Percentiles rank a stretch among this genome's conserved stretches.
These are phyloP conservation scores for Pseudonectria buxi DNA, from an alignment of 2,329 filamentous ascomycete species.

Conservation along the genomic window DNA sequence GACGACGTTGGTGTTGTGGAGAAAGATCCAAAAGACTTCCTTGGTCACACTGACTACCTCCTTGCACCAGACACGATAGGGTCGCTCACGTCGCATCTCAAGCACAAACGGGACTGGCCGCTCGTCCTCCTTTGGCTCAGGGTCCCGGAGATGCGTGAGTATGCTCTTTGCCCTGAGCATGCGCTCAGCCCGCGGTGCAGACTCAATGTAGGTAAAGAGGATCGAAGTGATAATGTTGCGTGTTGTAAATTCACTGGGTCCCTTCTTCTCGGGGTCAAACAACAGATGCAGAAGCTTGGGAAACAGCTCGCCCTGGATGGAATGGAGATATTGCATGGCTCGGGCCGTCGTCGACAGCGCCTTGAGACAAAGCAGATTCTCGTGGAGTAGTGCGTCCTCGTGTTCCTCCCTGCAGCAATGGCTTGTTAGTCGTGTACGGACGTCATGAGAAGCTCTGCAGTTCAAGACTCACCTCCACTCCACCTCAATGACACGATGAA, in stretches of 20 bases:
- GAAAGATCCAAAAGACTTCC: conserved; percentile 98
- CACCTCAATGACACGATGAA: conserved; percentile 88
- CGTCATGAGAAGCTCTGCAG: conserved; percentile 2
- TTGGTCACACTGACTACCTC: conserved; percentile 90
- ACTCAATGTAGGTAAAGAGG: conserved; percentile 79
- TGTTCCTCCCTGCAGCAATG: conserved; percentile 69
- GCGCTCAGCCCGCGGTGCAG: conserved; percentile 55
- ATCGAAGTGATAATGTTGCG: conserved; percentile 84
- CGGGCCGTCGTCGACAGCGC: conserved; percentile 86
- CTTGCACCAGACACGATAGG: conserved; percentile 90
- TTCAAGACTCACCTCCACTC: conserved; percentile 74
- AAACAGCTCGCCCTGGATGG: conserved; percentile 75
- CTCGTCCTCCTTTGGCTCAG: conserved; percentile 65
- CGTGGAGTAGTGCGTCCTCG: conserved; percentile 86
- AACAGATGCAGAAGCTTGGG: conserved; percentile 81
- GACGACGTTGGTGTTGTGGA: conserved; percentile 87
- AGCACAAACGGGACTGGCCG: conserved; percentile 79
- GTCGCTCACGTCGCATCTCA: conserved; percentile 78
- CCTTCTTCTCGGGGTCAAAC: conserved; percentile 97
- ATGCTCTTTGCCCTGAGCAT: conserved; percentile 65
- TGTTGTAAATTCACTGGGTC: conserved; percentile 92
- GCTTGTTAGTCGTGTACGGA: conserved; percentile 6
- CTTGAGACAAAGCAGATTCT: conserved; percentile 88
- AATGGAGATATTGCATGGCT: conserved; percentile 73
- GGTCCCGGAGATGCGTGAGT: conserved; percentile 73